A percentile compares a stretch with the other conserved stretches of the same genome.
Evolutionary conservation across 352 stramenopile species (phyloP).

Genomic region (Phytophthora citricola): DNA sequence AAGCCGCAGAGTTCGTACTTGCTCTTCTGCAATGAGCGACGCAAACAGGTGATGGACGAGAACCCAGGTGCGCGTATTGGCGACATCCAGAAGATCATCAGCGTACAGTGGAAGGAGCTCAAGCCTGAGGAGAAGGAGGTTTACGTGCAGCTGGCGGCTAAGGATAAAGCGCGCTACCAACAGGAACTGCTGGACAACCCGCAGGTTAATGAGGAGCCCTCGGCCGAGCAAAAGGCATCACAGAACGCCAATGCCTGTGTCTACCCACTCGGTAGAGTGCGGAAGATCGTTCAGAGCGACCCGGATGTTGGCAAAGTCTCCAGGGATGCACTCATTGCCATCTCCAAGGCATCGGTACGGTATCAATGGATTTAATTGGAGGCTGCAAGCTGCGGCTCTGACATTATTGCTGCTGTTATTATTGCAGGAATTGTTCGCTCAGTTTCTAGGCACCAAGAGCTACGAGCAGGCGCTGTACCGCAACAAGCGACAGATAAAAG

Average conservation of each 20-base stretch:
- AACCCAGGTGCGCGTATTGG: constrained; percentile 68
- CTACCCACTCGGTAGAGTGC: constrained; percentile 82
- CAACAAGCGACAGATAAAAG: constrained; percentile 86
- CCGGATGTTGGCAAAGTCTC: constrained; percentile 92
- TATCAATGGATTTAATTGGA: not conserved
- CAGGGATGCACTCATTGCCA: constrained; percentile 92
- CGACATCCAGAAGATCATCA: constrained; percentile 91
- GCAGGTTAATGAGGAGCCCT: constrained; percentile 59
- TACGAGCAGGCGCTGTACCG: constrained; percentile 86
- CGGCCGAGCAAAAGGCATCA: constrained; percentile 37
- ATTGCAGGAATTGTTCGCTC: constrained; percentile 87
- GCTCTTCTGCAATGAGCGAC: constrained; percentile 82
- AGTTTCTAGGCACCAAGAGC: constrained; percentile 91
- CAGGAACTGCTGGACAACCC: constrained; percentile 78
- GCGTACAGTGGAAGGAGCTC: constrained; percentile 90
- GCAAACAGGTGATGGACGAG: constrained; percentile 67
- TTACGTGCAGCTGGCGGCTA: constrained; percentile 84
- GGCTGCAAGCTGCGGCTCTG: not conserved
- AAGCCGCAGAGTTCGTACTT: constrained; percentile 89
- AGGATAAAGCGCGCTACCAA: constrained; percentile 90
- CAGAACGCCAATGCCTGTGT: constrained; percentile 49
- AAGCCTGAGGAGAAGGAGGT: constrained; percentile 85
- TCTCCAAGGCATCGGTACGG: constrained; percentile 91
- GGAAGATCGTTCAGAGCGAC: constrained; percentile 95
- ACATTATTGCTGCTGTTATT: constrained; percentile 5